These are phyloP conservation scores for Tetrapyrgos nigripes DNA, from an alignment of 1,284 basidiomycete species.

Conservation along the genomic window DNA sequence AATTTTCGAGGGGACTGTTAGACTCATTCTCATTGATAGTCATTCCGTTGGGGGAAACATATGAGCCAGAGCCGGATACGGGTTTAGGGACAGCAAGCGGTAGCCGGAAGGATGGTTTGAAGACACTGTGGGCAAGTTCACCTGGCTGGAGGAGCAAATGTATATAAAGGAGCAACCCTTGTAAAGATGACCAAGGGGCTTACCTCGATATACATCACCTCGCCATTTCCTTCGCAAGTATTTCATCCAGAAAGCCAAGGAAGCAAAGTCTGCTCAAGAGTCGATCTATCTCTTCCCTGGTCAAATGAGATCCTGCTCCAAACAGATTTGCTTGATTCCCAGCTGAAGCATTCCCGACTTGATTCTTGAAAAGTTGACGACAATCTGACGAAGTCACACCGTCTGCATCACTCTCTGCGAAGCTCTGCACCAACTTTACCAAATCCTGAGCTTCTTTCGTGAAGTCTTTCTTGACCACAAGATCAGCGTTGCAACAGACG, in stretches of 20 bases:
- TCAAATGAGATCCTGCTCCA: constrained; percentile 6
- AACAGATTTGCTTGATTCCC: background rate
- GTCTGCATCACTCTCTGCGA: background rate
- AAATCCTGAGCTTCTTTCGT: constrained; percentile 48
- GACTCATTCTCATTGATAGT: too few species aligned
- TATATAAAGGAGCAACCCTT: background rate
- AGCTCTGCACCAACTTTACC: constrained; percentile 45
- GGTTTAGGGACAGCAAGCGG: too few species aligned
- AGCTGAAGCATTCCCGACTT: too few species aligned
- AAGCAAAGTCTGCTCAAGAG: constrained; percentile 7
- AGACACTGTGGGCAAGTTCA: too few species aligned
- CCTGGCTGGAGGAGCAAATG: too few species aligned
- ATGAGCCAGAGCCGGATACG: too few species aligned
- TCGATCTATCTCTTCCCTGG: constrained; percentile 5
- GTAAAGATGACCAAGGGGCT: too few species aligned
- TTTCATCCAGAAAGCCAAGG: background rate
- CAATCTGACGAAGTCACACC: background rate
- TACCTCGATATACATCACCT: background rate
- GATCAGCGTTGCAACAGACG: constrained; percentile 50
- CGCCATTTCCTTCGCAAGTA: background rate
- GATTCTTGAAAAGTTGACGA: background rate
- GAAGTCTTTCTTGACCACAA: constrained; percentile 44
- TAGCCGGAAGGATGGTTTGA: too few species aligned
- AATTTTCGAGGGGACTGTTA: too few species aligned
- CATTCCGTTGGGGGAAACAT: too few species aligned